Conservation (phyloP, 2,329 filamentous ascomycete genomes). For the Phialophora expanda region DNA sequence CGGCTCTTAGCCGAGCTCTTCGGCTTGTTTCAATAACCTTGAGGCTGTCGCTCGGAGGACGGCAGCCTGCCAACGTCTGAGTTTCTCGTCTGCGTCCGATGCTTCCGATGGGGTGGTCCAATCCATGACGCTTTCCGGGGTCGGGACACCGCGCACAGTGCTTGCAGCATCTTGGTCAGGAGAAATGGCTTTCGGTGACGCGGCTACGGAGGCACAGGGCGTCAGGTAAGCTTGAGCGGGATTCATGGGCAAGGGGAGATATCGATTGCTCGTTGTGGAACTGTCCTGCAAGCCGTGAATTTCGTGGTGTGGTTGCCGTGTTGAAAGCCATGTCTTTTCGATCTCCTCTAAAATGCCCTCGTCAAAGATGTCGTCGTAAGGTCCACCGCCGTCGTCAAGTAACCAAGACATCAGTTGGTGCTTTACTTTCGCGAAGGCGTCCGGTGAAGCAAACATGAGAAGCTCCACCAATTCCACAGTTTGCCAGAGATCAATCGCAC, state of each 20-base stretch:
- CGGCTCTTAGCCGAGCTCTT: neutral
- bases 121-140: neutral
- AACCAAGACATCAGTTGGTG: slow-evolving; percentile 5
- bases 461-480: slow-evolving; percentile 4
- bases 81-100: slow-evolving; percentile 1
- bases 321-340: neutral
- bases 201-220: neutral
- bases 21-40: neutral
- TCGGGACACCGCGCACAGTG: neutral
- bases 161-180: slow-evolving; percentile 1
- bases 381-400: neutral
- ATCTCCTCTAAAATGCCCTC: neutral
- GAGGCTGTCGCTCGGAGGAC: slow-evolving; percentile 1
- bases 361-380: neutral
- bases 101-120: neutral
- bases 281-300: slow-evolving; percentile 1
- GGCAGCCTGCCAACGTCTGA: neutral
- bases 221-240: neutral
- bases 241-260: neutral
- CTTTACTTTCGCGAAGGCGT: neutral
- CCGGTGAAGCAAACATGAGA: neutral
- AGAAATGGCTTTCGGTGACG: neutral
- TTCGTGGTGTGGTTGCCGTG: slow-evolving; percentile 4
- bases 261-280: slow-evolving; percentile 5
- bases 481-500: slow-evolving; percentile 1